Percentiles rank a stretch among this genome's conserved stretches.
Evolutionary conservation across 208 protist species (phyloP).

Genomic region (Wallacemonas sp.): DNA sequence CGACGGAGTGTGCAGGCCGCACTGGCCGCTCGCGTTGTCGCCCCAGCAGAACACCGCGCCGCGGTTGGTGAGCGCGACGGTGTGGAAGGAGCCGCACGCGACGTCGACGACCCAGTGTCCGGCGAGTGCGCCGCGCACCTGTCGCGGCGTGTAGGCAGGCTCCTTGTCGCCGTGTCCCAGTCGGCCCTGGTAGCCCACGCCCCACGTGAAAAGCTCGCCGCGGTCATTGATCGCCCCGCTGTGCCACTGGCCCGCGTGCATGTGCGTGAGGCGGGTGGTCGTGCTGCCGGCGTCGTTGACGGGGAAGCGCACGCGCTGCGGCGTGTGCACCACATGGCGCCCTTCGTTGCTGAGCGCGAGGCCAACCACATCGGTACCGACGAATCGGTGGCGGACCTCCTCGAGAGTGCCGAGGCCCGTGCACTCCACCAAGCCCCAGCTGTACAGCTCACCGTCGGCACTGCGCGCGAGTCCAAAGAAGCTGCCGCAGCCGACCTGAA

Average conservation of each 20-base stretch:
- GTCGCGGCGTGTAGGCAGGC: constrained; percentile 57
- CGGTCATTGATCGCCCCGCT: constrained; percentile 73
- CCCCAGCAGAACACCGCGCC: constrained; percentile 86
- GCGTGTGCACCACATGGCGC: constrained; percentile 74
- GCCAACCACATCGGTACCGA: constrained; percentile 35
- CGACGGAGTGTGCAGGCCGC: no score
- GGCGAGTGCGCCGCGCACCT: constrained; percentile 63
- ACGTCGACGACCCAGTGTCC: constrained; percentile 68
- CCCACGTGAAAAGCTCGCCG: constrained; percentile 88
- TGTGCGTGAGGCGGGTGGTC: constrained; percentile 42
- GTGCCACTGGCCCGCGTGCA: constrained; percentile 90
- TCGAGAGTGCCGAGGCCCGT: constrained; percentile 67
- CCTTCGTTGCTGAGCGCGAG: constrained; percentile 82
- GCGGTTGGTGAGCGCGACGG: constrained; percentile 64
- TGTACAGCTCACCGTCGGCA: constrained; percentile 70
- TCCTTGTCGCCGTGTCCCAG: constrained; percentile 78
- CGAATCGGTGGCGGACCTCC: constrained; percentile 48
- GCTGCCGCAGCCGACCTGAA: constrained; percentile 83
- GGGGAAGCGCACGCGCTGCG: constrained; percentile 63
- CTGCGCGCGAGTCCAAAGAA: constrained; percentile 83
- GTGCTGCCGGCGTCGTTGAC: constrained; percentile 11
- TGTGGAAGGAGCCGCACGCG: constrained; percentile 87
- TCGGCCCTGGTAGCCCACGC: constrained; percentile 85
- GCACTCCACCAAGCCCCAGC: constrained; percentile 87
- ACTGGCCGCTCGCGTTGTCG: constrained; percentile 84